Base-by-base conservation (phyloP, 2,329 filamentous ascomycete species). In the Botryosphaeria dothidea region DNA sequence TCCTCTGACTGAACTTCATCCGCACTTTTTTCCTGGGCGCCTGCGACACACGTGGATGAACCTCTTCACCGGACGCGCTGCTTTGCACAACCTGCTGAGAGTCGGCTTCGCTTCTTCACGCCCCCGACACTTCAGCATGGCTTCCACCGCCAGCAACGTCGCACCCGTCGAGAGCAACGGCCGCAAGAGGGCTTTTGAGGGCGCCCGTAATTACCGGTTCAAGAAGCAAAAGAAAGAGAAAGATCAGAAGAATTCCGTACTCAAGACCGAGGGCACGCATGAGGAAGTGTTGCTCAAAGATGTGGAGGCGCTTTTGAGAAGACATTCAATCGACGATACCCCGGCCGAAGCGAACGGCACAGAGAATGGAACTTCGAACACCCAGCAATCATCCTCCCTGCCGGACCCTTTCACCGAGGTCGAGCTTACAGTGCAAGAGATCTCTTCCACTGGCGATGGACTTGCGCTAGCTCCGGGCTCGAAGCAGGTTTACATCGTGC, bases 391-490 rank as follows among this genome's bases (percentile, higher is more conserved):
- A 15, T 17, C 57, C 46, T 43, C 51, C n/a, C 62, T 66, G 46
- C 63, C 57, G 13, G 57, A 52, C 36, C 63, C 46, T n/a, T 63
- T 66, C 56, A 52, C 61, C 23, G 65, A 66, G 25, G 87, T 95
- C 45, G 89, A 97, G 62, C 86, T 98, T 45, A 88, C 90, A n/a
- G 89, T 98, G 65, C 78, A 88, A 6, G 87, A 91, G 69, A 83
- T 98, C 36, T 96, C 94, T 0, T 98, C 94, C 0, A 97, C 92
- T 0, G 95, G 95, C 62, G 95, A 98, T 70, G 95, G 92, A 2
- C 85, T 99, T 64, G 95, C 91, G 3, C 82, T 92, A 65, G 85
- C 87, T n/a, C 80, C 86, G 29, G 85, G 86, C 66, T 83, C 82
- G n/a, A 81, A 86, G 64, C 83, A 90, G 80, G 79, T 97, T 76